Evolutionary conservation across 2,329 filamentous ascomycete genomes (phyloP).

Genomic region (Cercospora nicotianae): DNA sequence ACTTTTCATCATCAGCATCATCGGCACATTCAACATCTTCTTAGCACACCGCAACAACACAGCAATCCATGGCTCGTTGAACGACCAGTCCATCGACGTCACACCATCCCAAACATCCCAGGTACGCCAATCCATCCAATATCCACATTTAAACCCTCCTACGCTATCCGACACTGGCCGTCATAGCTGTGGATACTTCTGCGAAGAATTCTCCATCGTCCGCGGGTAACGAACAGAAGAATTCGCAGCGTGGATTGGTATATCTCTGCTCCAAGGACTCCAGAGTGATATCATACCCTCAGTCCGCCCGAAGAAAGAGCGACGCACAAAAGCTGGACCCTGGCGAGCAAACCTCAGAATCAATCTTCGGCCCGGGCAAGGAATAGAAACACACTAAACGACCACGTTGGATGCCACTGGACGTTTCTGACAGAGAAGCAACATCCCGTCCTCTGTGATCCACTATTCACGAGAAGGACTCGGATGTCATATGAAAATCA

Average conservation of each 20-base stretch:
- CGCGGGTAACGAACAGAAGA: neutral
- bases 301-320: conserved; percentile 14
- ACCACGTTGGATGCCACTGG: conserved; percentile 15
- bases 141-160: neutral
- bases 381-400: conserved; percentile 1
- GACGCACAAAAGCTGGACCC: conserved; percentile 10
- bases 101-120: conserved; percentile 2
- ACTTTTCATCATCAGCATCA: conserved; percentile 13
- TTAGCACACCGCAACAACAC: neutral
- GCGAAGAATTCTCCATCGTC: neutral
- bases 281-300: conserved; percentile 12
- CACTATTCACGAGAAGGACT: conserved; percentile 8
- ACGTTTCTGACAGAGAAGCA: conserved; percentile 18
- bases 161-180: conserved; percentile 11
- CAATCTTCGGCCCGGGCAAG: conserved; percentile 13
- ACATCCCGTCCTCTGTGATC: conserved; percentile 14
- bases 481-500: neutral
- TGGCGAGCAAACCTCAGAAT: conserved; percentile 11
- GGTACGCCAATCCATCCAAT: neutral
- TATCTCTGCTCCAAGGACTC: neutral
- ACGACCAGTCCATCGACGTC: conserved; percentile 6
- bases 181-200: conserved; percentile 2
- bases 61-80: neutral
- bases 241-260: neutral
- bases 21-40: neutral